Base-by-base conservation (phyloP, 2,329 filamentous ascomycete species). In the Hymenoscyphus repandus region DNA sequence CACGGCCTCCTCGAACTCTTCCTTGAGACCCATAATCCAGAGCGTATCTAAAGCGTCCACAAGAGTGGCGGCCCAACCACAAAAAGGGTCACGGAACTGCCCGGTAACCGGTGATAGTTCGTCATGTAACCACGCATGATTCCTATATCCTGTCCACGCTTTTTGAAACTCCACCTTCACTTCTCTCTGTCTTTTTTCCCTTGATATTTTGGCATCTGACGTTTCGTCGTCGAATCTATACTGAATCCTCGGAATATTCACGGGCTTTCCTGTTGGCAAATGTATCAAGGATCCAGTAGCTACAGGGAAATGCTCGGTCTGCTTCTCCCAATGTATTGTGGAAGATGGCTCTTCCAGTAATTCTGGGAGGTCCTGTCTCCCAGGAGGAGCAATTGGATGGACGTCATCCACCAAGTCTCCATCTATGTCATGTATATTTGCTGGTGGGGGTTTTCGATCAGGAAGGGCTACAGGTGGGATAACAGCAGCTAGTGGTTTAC, bases 31-130 rank as follows among this genome's bases (percentile, higher is more conserved):
- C 79, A 92, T 90, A 59, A 95, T 91, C 86, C 88, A 95, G 2
- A 95, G 73, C 0, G 89, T 91, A 64, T 95, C 90, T 46, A 92
- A 71, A 1, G 81, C 74, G 71, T 96, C 90, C 5, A 96, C 87
- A 54, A 96, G 67, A 0, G 90, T 95, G 13, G 90, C 90, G 15
- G 88, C 88, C 90, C 90, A 96, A 45, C 87, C 89, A 64, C 90
- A 92, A 68, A 97, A 97, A 0, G 90, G 88, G 64, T 96, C 87
- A 15, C 81, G 80, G 57, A 74, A 81, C 12, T 71, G 72, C 46
- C 83, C 83, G 30, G 80, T 79, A 9, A 92, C 74, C 1, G 93
- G 93, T 40, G 72, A 77, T 13, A 97, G 70, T 71, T 97, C 93
- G 64, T 97, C 93, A 60, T 95, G 88, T 55, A 84, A 80, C 82